Evolutionary conservation across 495 filamentous ascomycete species (phyloP).

Genomic region (Glonium stellatum): DNA sequence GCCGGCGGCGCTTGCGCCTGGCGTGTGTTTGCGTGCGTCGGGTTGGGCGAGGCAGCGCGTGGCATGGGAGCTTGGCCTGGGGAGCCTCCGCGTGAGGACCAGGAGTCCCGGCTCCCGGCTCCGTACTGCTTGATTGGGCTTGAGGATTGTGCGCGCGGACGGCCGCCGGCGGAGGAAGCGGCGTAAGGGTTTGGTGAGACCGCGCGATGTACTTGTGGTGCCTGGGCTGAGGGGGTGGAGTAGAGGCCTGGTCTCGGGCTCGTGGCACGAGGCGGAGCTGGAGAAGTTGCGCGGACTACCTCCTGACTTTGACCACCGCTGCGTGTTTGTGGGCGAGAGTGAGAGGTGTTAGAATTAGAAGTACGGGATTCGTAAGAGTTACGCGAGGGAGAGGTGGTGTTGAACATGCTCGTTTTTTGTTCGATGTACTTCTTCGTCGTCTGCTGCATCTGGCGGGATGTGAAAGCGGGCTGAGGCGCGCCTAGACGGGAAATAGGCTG

Average conservation of each 20-base stretch:
- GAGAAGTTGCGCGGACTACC: slow-evolving; percentile 30
- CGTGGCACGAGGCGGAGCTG: slow-evolving; percentile 27
- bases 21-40: slow-evolving; percentile 14
- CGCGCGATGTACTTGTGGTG: slow-evolving; percentile 15
- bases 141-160: slow-evolving; percentile 38
- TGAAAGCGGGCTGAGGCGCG: slow-evolving; percentile 86
- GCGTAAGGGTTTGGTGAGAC: slow-evolving; percentile 30
- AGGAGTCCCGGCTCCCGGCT: slow-evolving; percentile 49
- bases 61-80: slow-evolving; percentile 21
- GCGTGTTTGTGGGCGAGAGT: slow-evolving; percentile 13
- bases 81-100: slow-evolving; percentile 43
- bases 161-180: slow-evolving; percentile 6
- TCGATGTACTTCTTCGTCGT: slow-evolving; percentile 79
- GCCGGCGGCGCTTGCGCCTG: background rate
- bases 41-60: slow-evolving; percentile 30
- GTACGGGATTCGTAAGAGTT: slow-evolving; percentile 4
- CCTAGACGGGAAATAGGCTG: slow-evolving; percentile 69
- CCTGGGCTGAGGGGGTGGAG: slow-evolving; percentile 16
- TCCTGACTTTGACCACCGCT: slow-evolving; percentile 15
- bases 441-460: slow-evolving; percentile 86
- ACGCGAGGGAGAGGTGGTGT: slow-evolving; percentile 35
- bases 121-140: slow-evolving; percentile 49
- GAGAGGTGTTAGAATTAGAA: slow-evolving; percentile 20
- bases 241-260: slow-evolving; percentile 45
- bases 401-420: slow-evolving; percentile 76